Evolutionary conservation across 768 basidiomycete species (phyloP), one percentile per base, ranked within the genome.

Genomic region (Chlorophyllum brunneum): DNA sequence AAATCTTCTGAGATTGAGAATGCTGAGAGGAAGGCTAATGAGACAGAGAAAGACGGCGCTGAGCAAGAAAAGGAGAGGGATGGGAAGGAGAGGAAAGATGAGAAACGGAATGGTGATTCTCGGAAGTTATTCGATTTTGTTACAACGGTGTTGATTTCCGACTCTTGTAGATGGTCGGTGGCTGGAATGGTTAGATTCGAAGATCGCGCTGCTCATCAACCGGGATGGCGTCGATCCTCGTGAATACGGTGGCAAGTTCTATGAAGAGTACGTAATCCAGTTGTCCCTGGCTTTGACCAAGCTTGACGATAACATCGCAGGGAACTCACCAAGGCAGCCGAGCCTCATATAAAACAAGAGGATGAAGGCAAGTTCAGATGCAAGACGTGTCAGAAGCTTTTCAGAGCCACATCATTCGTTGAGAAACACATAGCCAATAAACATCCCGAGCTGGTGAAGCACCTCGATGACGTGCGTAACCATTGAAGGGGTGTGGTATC

Each of bases 371-470:
- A 97, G 66, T 98, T 90, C 73, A 80, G 97, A 57, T 99, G 97
- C 74, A 95, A 92, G 74, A 86, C 85, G 24, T 99, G 97, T 69
- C 86, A 85, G 70, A 99, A 99, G 73, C 77, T 98, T 18, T 99
- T 99, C 85, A 95, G 95, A 67, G 97, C 94, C 3, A 88, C 90
- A 29, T 84, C 94, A 22, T 99, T 98, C 70, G 90, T 98, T 42
- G 92, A 95, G 72, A 98, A 98, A 76, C 97, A 99, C 66, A 86
- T 99, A 55, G 81, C 86, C 10, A 92, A 95, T 66, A 98, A 98
- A 67, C 97, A 99, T 65, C 74, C 87, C 9, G 91, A 97, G 55
- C 73, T 92, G 13, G 80, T 95, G 53, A 88, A 86, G 59, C 72
- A 77, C 45, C 80, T 98, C 15, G 92, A 94, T 36, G 88, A 95